Percentiles rank a stretch among this genome's conserved stretches.
These are phyloP conservation scores for Colletotrichum tabaci DNA, from an alignment of 2,329 filamentous ascomycete species.

Conservation along the genomic window DNA sequence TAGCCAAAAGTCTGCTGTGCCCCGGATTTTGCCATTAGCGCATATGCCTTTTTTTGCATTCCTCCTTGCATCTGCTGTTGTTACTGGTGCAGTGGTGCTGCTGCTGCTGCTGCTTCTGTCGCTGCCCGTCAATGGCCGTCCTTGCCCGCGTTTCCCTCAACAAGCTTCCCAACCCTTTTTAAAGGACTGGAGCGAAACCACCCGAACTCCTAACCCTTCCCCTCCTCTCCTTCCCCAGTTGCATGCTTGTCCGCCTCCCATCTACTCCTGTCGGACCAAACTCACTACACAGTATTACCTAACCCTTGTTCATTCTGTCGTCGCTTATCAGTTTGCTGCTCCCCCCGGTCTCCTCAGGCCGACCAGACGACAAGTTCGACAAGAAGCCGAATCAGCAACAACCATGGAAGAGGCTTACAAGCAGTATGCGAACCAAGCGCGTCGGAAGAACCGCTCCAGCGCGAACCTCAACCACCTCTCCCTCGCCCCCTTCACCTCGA, in stretches of 20 bases:
- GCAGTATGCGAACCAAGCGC: slow-evolving; percentile 70
- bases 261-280: slow-evolving; percentile 10
- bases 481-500: slow-evolving; percentile 75
- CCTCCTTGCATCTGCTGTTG: slow-evolving; percentile 6
- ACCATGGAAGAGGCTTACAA: slow-evolving; percentile 74
- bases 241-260: slow-evolving; percentile 7
- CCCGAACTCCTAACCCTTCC: slow-evolving; percentile 33
- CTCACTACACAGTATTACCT: slow-evolving; percentile 15
- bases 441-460: slow-evolving; percentile 72
- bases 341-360: not conserved
- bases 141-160: slow-evolving; percentile 33
- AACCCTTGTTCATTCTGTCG: slow-evolving; percentile 1
- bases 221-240: not conserved
- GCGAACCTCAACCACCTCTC: slow-evolving; percentile 73
- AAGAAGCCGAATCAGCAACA: slow-evolving; percentile 28
- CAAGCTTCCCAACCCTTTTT: slow-evolving; percentile 42
- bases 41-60: slow-evolving; percentile 28
- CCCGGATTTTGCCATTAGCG: slow-evolving; percentile 43
- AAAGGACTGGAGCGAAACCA: slow-evolving; percentile 37
- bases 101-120: slow-evolving; percentile 6
- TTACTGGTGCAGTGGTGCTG: slow-evolving; percentile 9
- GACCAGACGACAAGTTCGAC: slow-evolving; percentile 10
- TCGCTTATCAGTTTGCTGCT: slow-evolving; percentile 4
- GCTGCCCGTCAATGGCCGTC: slow-evolving; percentile 26
- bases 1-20: slow-evolving; percentile 28